A percentile compares a stretch with the other conserved stretches of the same genome.
Evolutionary conservation across 768 basidiomycete genomes (phyloP).

Genomic region (Sutorius australiensis): DNA sequence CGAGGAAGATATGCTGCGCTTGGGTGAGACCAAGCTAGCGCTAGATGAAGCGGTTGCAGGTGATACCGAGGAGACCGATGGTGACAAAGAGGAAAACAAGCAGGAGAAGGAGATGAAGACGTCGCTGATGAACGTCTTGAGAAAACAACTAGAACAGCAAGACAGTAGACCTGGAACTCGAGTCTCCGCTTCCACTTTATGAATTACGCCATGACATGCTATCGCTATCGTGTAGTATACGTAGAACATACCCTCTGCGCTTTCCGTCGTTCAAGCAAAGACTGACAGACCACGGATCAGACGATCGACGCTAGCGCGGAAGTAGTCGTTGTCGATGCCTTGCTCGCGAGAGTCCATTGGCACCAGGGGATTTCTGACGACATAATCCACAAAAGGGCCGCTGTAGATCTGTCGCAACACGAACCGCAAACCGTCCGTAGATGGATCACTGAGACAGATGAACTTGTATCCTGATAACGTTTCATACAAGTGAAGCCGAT

Average conservation of each 20-base stretch:
- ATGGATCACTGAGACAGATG: constrained; percentile 87
- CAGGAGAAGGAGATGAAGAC: constrained; percentile 82
- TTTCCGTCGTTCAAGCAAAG: constrained; percentile 32
- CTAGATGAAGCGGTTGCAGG: constrained; percentile 95
- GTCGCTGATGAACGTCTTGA: constrained; percentile 77
- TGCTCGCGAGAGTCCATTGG: constrained; percentile 76
- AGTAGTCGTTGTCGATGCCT: constrained; percentile 93
- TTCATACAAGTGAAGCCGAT: constrained; percentile 92
- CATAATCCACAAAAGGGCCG: constrained; percentile 92
- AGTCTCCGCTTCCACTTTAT: constrained; percentile 1
- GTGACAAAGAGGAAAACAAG: constrained; percentile 55
- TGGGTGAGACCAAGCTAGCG: constrained; percentile 87
- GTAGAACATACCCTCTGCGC: constrained; percentile 20
- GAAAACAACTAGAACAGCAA: constrained; percentile 74
- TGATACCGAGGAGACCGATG: constrained; percentile 51
- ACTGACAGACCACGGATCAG: constrained; percentile 58
- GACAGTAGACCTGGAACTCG: constrained; percentile 26
- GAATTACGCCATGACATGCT: constrained; percentile 8
- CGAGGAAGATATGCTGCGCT: constrained; percentile 91
- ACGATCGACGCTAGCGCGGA: constrained; percentile 75
- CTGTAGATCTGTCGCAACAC: constrained; percentile 85
- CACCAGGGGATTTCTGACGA: constrained; percentile 87
- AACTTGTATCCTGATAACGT: constrained; percentile 93
- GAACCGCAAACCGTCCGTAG: constrained; percentile 76
- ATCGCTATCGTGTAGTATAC: constrained; percentile 13